phyloP scores from a whole-genome alignment of 2,329 filamentous ascomycete genomes.

The Trichoderma citrinoviride region DNA sequence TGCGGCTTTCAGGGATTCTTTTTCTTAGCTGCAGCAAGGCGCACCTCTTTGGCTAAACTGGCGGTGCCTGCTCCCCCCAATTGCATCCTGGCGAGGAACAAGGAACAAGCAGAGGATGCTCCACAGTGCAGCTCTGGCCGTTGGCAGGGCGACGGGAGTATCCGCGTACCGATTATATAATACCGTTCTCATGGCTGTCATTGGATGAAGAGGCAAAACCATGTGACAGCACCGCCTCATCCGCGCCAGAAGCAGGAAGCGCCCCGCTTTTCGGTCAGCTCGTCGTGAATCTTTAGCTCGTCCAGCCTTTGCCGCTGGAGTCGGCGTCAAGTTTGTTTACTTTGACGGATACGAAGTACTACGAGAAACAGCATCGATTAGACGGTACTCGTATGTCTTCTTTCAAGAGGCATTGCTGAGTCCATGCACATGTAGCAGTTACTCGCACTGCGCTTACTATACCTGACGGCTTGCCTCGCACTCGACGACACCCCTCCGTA shows the following conservation, averaged over 20 bases:
- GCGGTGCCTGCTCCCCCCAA: not conserved
- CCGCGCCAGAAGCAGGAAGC: not conserved
- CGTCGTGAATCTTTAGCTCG: conserved; percentile 6
- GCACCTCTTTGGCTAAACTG: not conserved
- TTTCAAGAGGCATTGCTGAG: too few relatives aligned
- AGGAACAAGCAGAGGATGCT: not conserved
- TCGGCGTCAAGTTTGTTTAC: not conserved
- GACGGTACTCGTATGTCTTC: too few relatives aligned
- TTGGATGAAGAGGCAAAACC: not conserved
- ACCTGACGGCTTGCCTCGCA: not conserved
- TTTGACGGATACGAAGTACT: too few relatives aligned
- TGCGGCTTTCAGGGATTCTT: not conserved
- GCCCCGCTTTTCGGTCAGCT: conserved; percentile 17
- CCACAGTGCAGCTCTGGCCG: conserved; percentile 17
- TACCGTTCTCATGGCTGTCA: not conserved
- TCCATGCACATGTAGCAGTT: too few relatives aligned
- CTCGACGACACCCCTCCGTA: not conserved
- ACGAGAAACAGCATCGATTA: too few relatives aligned
- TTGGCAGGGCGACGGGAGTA: conserved; percentile 26
- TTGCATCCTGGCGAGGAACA: not conserved
- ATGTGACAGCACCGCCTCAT: conserved; percentile 24
- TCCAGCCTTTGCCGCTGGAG: not conserved
- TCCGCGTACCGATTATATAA: conserved; percentile 15
- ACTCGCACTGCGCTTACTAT: too few relatives aligned
- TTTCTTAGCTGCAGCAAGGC: not conserved